phyloP scores from a whole-genome alignment of 1,284 basidiomycete species.

The Coniophora puteana region DNA sequence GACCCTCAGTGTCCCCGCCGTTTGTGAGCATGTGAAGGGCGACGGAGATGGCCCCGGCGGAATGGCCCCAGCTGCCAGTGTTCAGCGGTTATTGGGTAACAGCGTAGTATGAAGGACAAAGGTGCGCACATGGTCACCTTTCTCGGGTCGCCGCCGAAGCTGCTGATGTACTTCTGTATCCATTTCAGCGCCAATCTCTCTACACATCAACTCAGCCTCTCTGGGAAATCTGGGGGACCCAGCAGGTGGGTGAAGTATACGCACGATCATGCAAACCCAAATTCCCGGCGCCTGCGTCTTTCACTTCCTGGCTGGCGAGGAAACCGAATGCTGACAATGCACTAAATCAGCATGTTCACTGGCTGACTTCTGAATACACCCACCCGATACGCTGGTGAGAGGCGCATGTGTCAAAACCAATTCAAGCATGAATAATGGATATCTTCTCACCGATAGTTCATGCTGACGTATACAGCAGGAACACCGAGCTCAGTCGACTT shows the following conservation, averaged over 20 bases:
- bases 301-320: constrained; percentile 41
- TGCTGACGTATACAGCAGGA: constrained; percentile 50
- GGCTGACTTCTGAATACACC: constrained; percentile 5
- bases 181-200: constrained; percentile 58
- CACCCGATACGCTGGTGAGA: constrained; percentile 18
- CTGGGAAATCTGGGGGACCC: not conserved
- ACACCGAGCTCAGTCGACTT: constrained; percentile 42
- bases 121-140: constrained; percentile 50
- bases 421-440: not conserved
- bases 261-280: constrained; percentile 44
- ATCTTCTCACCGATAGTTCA: constrained; percentile 46
- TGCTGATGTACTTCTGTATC: constrained; percentile 60
- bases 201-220: too few species aligned
- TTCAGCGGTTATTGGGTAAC: constrained; percentile 2
- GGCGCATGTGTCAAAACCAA: not conserved
- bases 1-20: constrained; percentile 40
- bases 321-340: constrained; percentile 34
- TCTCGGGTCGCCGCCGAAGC: constrained; percentile 60
- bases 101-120: constrained; percentile 2
- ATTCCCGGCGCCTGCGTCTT: constrained; percentile 44
- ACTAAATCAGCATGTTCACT: not conserved
- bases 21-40: constrained; percentile 53
- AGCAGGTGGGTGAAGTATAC: constrained; percentile 9
- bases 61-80: constrained; percentile 49
- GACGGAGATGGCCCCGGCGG: constrained; percentile 51